These are phyloP conservation scores for Herpetomonas samuelpessoai DNA, from an alignment of 208 protist genomes.

Conservation along the genomic window DNA sequence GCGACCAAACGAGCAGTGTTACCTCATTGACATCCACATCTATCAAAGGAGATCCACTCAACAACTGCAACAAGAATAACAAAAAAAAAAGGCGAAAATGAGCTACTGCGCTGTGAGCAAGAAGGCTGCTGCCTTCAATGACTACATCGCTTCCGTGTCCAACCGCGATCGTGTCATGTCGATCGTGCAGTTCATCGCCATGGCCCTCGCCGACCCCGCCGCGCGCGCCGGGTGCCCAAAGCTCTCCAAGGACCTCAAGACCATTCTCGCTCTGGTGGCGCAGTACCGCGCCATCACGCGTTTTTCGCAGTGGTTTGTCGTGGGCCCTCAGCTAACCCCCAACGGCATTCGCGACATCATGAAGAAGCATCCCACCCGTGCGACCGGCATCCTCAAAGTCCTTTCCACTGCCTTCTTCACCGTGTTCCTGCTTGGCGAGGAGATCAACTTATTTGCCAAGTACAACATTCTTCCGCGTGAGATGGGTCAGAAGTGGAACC, in stretches of 20 bases:
- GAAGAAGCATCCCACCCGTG: conserved; percentile 28
- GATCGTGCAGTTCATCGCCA: conserved; percentile 57
- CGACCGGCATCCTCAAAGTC: conserved; percentile 50
- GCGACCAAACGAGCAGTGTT: no score
- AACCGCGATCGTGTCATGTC: conserved; percentile 72
- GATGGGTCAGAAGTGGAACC: conserved; percentile 43
- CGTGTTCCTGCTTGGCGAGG: conserved; percentile 74
- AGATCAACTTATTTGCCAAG: conserved; percentile 64
- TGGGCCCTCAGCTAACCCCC: conserved; percentile 53
- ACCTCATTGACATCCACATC: no score
- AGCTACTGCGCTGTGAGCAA: background rate
- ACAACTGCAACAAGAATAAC: background rate
- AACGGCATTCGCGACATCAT: conserved; percentile 36
- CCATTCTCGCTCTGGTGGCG: conserved; percentile 46
- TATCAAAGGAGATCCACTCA: no score
- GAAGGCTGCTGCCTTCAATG: conserved; percentile 43
- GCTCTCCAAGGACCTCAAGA: conserved; percentile 41
- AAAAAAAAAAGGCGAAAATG: conserved; percentile 1
- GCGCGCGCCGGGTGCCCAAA: conserved; percentile 26
- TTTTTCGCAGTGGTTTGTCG: conserved; percentile 65
- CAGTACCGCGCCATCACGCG: conserved; percentile 76
- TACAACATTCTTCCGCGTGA: conserved; percentile 31
- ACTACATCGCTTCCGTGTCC: conserved; percentile 42
- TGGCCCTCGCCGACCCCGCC: conserved; percentile 49
- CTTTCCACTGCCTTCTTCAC: conserved; percentile 64